Base-by-base conservation (phyloP, 768 basidiomycete genomes). In the Hygrocybe punicea region DNA sequence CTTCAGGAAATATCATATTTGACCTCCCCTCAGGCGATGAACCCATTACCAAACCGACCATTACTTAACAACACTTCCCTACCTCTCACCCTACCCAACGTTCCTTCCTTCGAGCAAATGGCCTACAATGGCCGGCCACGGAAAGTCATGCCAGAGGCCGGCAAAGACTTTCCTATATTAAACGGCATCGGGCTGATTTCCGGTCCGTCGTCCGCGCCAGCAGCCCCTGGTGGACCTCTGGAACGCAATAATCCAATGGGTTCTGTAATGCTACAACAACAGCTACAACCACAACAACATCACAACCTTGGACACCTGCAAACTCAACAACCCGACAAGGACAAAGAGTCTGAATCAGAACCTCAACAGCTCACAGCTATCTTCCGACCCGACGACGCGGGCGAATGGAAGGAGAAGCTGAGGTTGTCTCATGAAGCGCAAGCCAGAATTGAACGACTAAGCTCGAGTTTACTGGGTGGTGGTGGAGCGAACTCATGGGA, bases 1-100 rank as follows among this genome's bases (percentile, higher is more conserved):
- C 79, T 99, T 23, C 97, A 98, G 75, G 97, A 99, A 79, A 91
- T 99, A 62, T 91, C 92, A 11, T 99, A 99, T 73, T 78, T 99
- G 53, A 99, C 97, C 1, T 98, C 96, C 0, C 87, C 93, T 1
- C 91, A 97, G 70, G 95, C 97, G 6, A 88, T 98, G 82, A 99
- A 99, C 69, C 97, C 97, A 44, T 79, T 98, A 51, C 93, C 93
- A 2, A 90, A 93, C 58, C 84, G 92, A 64, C 89, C 91, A 2
- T 78, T 93, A 56, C 72, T 86, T 56, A 84, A 81, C 63, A 89
- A 84, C 65, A 71, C 85, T 25, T 77, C 82, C 48, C 79, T 86
- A 53, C 81, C 85, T 36, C 77, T 87, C 59, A 75, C 84, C 37
- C 74, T 89, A 56, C 86, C 86, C 50, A 89, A 88, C 63, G 80